Conservation (phyloP, 2,329 filamentous ascomycete genomes). For the Colletotrichum sp. region DNA sequence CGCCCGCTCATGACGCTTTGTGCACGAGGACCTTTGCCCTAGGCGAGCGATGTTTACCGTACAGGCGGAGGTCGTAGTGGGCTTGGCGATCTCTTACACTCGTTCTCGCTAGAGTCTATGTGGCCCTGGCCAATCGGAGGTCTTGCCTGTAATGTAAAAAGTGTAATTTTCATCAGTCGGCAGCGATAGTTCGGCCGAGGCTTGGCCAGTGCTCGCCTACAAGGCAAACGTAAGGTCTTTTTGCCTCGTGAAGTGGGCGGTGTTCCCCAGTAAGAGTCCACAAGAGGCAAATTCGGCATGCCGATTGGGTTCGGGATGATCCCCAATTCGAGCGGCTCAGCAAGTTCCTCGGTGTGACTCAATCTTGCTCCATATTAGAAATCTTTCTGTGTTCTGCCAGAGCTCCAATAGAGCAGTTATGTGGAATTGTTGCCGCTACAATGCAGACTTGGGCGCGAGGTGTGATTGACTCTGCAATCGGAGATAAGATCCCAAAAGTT, state of each 20-base stretch:
- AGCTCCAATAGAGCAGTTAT: not conserved
- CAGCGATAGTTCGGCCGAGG: not conserved
- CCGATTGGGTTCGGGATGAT: not conserved
- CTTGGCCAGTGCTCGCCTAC: not conserved
- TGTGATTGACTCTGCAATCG: rapidly evolving
- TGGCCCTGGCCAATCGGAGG: not conserved
- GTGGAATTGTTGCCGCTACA: not conserved
- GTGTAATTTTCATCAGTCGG: conserved; percentile 11
- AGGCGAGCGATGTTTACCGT: not conserved
- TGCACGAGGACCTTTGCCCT: not conserved
- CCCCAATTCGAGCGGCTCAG: not conserved
- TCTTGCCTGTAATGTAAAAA: not conserved
- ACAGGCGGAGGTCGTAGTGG: not conserved
- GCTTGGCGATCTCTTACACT: not conserved
- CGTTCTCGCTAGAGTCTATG: not conserved
- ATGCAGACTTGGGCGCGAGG: not conserved
- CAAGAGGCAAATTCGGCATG: not conserved
- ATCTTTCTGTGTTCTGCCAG: not conserved
- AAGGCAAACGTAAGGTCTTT: not conserved
- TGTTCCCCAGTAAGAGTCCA: not conserved
- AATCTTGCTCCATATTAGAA: not conserved
- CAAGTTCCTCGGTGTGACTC: not conserved
- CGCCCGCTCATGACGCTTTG: not conserved
- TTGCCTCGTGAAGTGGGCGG: not conserved
- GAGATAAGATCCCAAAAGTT: not conserved